Base-by-base conservation (phyloP, 1,284 basidiomycete genomes). In the Sanghuangporus weigelae region DNA sequence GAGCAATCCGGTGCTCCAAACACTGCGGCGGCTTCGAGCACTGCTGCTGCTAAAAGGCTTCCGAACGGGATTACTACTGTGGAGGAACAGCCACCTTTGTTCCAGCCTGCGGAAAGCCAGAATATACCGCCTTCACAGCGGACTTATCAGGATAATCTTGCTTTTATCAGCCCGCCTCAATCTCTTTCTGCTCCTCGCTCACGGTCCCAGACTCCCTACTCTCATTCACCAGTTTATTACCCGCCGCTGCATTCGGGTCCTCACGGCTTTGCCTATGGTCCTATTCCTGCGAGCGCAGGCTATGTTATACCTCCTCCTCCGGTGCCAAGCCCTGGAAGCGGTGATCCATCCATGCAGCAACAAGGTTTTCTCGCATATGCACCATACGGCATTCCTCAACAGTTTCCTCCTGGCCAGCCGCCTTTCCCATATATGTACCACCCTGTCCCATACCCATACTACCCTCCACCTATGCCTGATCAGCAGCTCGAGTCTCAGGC, bases 181-280 rank as follows among this genome's bases (percentile, higher is more conserved):
- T 35, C 35, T 44, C 56, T 26, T 16, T 62, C 64, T n/a, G 56
- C 42, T n/a, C 59, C 63, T 2, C 63, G 58, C n/a, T 65, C 64
- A 7, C 64, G 59, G 54, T 39, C 51, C 21, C 50, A 62, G 19
- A 62, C 64, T n/a, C 64, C 64, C 11, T 65, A 57, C 40, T 65
- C 64, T 11, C 64, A 62, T 35, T 65, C 64, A n/a, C 64, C 64
- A 12, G 64, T 62, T 35, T 65, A 65, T 39, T 62, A 54, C 19
- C 59, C 62, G 4, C 58, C 53, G 1, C 50, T 53, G 42, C 53
- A 56, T 21, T 26, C 56, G 14, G 51, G 60, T 19, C 36, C 39
- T 19, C 59, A 57, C 16, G 36, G 14, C 23, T 64, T 57, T 57
- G 49, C 14, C 14, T 64, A 64, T 38, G 49, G 56, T 10, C 19